Conservation (phyloP, 306 rosid genomes). For the Trifolium repens region DNA sequence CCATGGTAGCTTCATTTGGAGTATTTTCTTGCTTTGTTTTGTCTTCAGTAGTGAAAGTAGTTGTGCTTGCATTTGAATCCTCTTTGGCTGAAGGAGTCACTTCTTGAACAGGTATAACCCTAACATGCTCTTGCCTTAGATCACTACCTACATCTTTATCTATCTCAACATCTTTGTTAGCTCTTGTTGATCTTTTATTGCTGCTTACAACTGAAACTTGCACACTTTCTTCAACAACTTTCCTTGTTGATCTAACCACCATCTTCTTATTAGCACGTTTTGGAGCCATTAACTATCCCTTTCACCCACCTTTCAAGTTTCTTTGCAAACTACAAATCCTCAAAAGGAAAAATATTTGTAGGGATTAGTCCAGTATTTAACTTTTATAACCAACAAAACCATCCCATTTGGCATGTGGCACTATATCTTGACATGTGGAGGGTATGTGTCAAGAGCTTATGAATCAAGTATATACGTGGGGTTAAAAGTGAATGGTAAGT, state of each 20-base stretch:
- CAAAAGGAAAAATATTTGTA: not conserved
- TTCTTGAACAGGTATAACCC: conserved; percentile 42
- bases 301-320: conserved; percentile 1
- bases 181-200: conserved; percentile 15
- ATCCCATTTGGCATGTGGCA: not conserved
- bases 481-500: conserved; percentile 41
- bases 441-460: conserved; percentile 38
- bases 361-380: not conserved
- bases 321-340: not conserved
- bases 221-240: conserved; percentile 38
- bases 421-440: conserved; percentile 41
- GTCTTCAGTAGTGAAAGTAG: conserved; percentile 17
- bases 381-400: not conserved
- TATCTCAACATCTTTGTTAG: conserved; percentile 2
- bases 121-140: conserved; percentile 21
- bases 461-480: conserved; percentile 37
- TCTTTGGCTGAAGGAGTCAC: conserved; percentile 34
- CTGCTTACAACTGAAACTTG: conserved; percentile 37
- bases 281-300: conserved; percentile 49
- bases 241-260: conserved; percentile 49
- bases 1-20: not conserved
- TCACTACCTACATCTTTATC: not conserved
- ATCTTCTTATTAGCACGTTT: conserved; percentile 43
- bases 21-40: not conserved
- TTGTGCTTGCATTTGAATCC: conserved; percentile 16